Evolutionary conservation across 2,329 filamentous ascomycete species (phyloP), one percentile per base, ranked within the genome.

Genomic region (Fusarium robinianum): DNA sequence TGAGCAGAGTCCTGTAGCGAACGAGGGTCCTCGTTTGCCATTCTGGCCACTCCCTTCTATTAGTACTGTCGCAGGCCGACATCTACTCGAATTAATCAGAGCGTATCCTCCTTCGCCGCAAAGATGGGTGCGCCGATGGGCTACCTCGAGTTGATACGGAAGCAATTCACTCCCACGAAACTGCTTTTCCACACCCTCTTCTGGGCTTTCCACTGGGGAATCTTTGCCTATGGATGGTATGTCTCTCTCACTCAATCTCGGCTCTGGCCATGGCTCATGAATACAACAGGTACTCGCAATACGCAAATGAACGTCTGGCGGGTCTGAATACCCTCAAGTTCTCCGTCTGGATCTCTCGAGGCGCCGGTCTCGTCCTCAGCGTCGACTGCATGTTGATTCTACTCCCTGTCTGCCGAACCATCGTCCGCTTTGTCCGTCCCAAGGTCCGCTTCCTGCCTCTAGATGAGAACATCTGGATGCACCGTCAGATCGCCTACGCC

Each of bases 391-490:
- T 89, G 63, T 76, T 97, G 55, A 96, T 99, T 61, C 72, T 99
- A 18, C 77, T 99, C 47, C 94, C 94, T 6, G 96, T 99, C 76
- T 99, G 92, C 75, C 81, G 94, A 58, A 97, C 92, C 47, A 73
- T 97, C 21, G 80, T 99, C 65, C 83, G 89, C 66, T 87, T 83
- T 64, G 69, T 97, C 43, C 82, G 94, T 53, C 94, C 94, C 17
- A 95, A 95, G 74, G 72, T 96, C 54, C 81, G 83, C 68, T 96
- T 87, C 74, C 67, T 97, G 9, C 94, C 94, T 5, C 78, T 99
- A n/a, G 94, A 99, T 63, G 94, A 99, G 72, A 95, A 90, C 47
- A 80, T 91, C 56, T 99, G 90, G 90, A 95, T 99, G 70, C 94
- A 99, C 73, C 81, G 92, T 54, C 94, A 99, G 69, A 80, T 95